Percentiles rank a stretch among this genome's conserved stretches.
Evolutionary conservation across 768 basidiomycete genomes (phyloP).

Genomic region (Chalciporus piperatus): DNA sequence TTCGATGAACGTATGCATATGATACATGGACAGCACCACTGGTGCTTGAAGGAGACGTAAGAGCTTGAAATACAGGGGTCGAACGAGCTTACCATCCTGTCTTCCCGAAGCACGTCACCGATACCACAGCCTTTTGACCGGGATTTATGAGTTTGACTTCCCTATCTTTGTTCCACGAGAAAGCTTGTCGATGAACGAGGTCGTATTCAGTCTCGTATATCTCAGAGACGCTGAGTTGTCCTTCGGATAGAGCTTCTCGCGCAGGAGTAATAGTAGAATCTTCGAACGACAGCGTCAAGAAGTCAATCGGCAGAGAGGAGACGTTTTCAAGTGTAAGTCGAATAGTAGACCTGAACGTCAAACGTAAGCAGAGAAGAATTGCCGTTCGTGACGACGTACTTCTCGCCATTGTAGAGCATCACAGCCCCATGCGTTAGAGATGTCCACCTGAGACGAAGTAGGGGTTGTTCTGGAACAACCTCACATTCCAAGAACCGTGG

Average conservation of each 20-base stretch:
- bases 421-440: slow-evolving; percentile 92
- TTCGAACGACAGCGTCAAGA: slow-evolving; percentile 81
- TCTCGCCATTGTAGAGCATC: slow-evolving; percentile 95
- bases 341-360: slow-evolving; percentile 62
- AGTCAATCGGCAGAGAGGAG: slow-evolving; percentile 78
- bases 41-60: slow-evolving; percentile 45
- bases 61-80: not conserved
- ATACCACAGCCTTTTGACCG: slow-evolving; percentile 66
- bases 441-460: slow-evolving; percentile 80
- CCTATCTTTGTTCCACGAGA: slow-evolving; percentile 59
- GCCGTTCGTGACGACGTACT: slow-evolving; percentile 42
- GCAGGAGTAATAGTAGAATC: slow-evolving; percentile 84
- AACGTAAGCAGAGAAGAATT: slow-evolving; percentile 3
- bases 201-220: slow-evolving; percentile 90
- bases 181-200: slow-evolving; percentile 72
- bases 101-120: slow-evolving; percentile 82
- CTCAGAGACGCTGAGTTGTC: slow-evolving; percentile 77
- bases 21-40: slow-evolving; percentile 79
- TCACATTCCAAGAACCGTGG: slow-evolving; percentile 71
- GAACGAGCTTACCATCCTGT: slow-evolving; percentile 73
- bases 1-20: slow-evolving; percentile 67
- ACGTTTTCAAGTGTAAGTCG: slow-evolving; percentile 90
- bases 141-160: slow-evolving; percentile 56
- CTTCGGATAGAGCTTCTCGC: slow-evolving; percentile 75
- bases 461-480: slow-evolving; percentile 84